Conservation (phyloP, 768 basidiomycete genomes). For the Pholiota conissans region DNA sequence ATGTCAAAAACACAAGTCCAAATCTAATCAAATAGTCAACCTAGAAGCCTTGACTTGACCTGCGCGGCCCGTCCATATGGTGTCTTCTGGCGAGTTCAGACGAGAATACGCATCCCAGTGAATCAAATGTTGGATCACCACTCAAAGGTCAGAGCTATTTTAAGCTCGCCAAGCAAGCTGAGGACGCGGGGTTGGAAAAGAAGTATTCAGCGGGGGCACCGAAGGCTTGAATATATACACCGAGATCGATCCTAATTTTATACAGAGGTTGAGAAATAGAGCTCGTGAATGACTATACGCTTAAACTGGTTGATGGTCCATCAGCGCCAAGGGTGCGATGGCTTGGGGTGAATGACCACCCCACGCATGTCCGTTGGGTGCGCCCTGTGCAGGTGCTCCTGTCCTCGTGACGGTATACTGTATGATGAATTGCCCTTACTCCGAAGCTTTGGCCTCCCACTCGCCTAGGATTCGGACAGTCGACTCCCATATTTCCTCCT, state of each 20-base stretch:
- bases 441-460: background rate
- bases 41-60: background rate
- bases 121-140: too few relatives aligned
- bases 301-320: background rate
- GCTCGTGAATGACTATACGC: background rate
- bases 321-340: background rate
- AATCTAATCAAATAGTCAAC: background rate
- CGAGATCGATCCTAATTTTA: background rate
- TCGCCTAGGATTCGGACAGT: slow-evolving; percentile 21
- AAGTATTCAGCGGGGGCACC: background rate
- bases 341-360: background rate
- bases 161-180: background rate
- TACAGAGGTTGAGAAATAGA: background rate
- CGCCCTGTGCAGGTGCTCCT: background rate
- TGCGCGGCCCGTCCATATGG: background rate
- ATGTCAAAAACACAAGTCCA: background rate
- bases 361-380: background rate
- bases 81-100: background rate
- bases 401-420: background rate
- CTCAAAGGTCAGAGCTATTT: background rate
- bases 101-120: background rate
- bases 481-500: slow-evolving; percentile 36
- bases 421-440: background rate
- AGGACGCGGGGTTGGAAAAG: background rate
- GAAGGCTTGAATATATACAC: background rate